Evolutionary conservation across 2,329 filamentous ascomycete species (phyloP).

Genomic region (Penicillium sp.): DNA sequence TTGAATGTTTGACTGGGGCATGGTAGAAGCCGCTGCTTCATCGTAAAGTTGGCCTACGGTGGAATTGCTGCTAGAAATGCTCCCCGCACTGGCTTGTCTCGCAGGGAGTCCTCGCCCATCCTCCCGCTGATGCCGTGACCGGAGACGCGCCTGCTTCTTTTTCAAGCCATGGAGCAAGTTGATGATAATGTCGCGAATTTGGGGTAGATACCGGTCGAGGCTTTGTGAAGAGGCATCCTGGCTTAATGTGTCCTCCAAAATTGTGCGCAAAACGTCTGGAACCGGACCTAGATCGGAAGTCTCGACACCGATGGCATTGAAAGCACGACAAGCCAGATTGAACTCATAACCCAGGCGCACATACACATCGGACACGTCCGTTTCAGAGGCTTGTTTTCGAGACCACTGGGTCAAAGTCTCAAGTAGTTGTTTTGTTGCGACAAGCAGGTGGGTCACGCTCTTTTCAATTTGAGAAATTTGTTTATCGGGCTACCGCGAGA

Average conservation of each 20-base stretch:
- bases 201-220: conserved; percentile 87
- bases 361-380: conserved; percentile 96
- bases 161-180: conserved; percentile 94
- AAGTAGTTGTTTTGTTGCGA: conserved; percentile 95
- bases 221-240: conserved; percentile 94
- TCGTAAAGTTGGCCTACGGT: conserved; percentile 48
- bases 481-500: conserved; percentile 59
- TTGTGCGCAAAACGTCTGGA: conserved; percentile 82
- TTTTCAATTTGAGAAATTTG: conserved; percentile 96
- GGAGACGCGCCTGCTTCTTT: conserved; percentile 89
- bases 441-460: conserved; percentile 94
- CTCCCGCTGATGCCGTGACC: conserved; percentile 55
- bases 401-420: conserved; percentile 99
- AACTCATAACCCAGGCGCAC: conserved; percentile 97
- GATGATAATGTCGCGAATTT: conserved; percentile 98
- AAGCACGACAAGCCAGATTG: conserved; percentile 96
- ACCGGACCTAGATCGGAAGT: conserved; percentile 93
- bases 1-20: conserved; percentile 22
- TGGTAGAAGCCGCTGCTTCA: conserved; percentile 32
- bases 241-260: conserved; percentile 92
- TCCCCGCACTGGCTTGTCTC: conserved; percentile 50
- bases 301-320: conserved; percentile 95
- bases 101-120: conserved; percentile 42
- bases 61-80: conserved; percentile 45
- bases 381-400: conserved; percentile 84